Conservation (phyloP, 306 rosid genomes). For the Corylus heterophylla region DNA sequence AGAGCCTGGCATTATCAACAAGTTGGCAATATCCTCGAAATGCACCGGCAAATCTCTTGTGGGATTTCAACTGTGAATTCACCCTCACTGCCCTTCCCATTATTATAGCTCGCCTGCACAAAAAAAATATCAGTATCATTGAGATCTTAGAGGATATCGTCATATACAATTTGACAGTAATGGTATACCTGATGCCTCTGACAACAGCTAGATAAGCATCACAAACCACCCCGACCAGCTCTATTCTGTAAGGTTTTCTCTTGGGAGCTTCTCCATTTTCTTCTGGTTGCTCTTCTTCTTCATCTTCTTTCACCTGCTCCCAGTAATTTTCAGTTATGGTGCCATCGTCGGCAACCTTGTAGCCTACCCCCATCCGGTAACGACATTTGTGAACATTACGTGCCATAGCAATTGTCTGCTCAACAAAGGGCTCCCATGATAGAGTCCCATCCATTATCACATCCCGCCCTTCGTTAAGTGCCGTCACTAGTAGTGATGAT, state of each 20-base stretch:
- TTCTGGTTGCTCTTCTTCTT: constrained; percentile 24
- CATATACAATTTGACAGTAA: no score
- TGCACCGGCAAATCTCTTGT: constrained; percentile 86
- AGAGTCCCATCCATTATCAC: constrained; percentile 92
- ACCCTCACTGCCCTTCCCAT: constrained; percentile 87
- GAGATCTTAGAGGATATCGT: not conserved
- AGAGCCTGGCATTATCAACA: constrained; percentile 83
- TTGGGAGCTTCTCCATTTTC: constrained; percentile 8
- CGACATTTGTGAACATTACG: constrained; percentile 70
- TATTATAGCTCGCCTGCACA: constrained; percentile 78
- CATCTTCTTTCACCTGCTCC: constrained; percentile 57
- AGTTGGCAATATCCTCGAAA: constrained; percentile 69
- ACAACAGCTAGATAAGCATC: constrained; percentile 87
- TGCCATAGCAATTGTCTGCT: constrained; percentile 81
- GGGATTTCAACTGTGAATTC: constrained; percentile 80
- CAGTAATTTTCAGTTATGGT: constrained; percentile 72
- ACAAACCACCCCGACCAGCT: constrained; percentile 94
- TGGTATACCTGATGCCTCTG: constrained; percentile 74
- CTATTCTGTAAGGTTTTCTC: constrained; percentile 76
- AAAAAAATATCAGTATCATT: not conserved
- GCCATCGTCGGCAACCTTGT: constrained; percentile 66
- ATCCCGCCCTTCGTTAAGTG: constrained; percentile 84
- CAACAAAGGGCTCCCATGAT: constrained; percentile 87
- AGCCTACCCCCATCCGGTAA: constrained; percentile 90
- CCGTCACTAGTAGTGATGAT: constrained; percentile 81